Base-by-base conservation (phyloP, 2,329 filamentous ascomycete species). In the Penicillium verrucosum region DNA sequence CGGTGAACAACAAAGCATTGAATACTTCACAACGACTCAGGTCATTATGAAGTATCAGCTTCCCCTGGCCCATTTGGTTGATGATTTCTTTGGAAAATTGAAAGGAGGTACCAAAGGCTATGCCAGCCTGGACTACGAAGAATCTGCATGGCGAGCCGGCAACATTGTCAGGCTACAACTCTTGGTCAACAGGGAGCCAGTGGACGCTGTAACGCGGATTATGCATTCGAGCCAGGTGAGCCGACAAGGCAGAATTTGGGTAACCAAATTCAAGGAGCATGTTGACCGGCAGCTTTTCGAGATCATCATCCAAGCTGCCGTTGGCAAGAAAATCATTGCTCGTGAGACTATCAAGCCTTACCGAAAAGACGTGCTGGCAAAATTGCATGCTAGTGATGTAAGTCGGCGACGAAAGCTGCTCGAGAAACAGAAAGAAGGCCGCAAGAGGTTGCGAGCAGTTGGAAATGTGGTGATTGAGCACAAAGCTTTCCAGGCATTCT, bases 201-300 rank as follows among this genome's bases (percentile, higher is more conserved):
- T 99, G 2, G 94, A 99, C 75, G 94, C 94, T 11, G 92, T 99
- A 18, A 87, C 90, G n/a, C 86, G 93, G 34, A 86, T 99, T 4
- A 85, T 97, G 38, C 94, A 99, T 68, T 77, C 81, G 37, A 91
- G 88, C 12, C 92, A 97, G 73, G 85, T 88, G 0, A 88, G 93
- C 30, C 82, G 90, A 18, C 80, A 97, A 5, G 94, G 92, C 5
- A 83, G 90, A 46, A 81, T 86, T 55, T 99, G 94, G 94, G 93
- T 97, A 6, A 86, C 85, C 40, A 96, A 96, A 74, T 97, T 99
- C 81, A 97, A 96, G 70, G 87, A 97, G 73, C 93, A 97, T 68
- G 93, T 99, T 21, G 90, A 96, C 68, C 82, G 94, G 18, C 94
- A 99, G 74, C 94, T 97, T 87, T 99, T 96, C 69, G 94, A 99